Evolutionary conservation across 78 protist species (phyloP).

Genomic region (Pelomyxa schiedti): DNA sequence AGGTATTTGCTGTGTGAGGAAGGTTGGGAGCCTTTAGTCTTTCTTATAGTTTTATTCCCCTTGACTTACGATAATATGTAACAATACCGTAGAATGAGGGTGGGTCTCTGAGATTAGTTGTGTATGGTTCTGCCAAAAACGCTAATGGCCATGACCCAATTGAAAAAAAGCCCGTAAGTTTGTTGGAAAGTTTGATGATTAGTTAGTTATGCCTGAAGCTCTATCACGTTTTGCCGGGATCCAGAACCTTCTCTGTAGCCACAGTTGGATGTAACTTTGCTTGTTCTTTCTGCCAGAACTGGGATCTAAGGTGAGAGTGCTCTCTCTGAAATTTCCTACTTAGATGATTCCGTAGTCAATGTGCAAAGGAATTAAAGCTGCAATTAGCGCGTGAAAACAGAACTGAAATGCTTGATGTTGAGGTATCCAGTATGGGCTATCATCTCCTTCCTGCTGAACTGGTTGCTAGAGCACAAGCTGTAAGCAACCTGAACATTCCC

Average conservation of each 20-base stretch:
- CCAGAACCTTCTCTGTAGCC: conserved; percentile 7
- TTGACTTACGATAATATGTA: too few relatives aligned
- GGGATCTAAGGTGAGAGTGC: not conserved
- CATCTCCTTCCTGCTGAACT: not conserved
- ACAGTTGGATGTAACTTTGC: conserved; percentile 32
- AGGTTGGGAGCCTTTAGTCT: not conserved
- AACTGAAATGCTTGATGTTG: not conserved
- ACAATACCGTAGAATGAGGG: not conserved
- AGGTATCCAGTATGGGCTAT: not conserved
- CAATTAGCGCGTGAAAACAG: not conserved
- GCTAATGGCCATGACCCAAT: conserved; percentile 2
- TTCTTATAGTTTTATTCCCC: not conserved
- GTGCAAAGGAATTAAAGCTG: not conserved
- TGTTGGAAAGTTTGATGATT: not conserved
- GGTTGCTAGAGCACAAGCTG: not conserved
- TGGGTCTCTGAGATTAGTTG: not conserved
- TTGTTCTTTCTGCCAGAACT: conserved; percentile 46
- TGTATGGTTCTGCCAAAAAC: not conserved
- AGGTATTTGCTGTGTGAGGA: not conserved
- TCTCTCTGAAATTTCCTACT: not conserved
- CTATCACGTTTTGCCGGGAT: conserved; percentile 34
- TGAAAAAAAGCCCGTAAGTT: conserved; percentile 41
- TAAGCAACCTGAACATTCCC: too few relatives aligned
- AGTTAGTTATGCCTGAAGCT: not conserved
- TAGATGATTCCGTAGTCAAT: not conserved